Base-by-base conservation (phyloP, 805 yeast species). In the Schwanniomyces occidentalis region DNA sequence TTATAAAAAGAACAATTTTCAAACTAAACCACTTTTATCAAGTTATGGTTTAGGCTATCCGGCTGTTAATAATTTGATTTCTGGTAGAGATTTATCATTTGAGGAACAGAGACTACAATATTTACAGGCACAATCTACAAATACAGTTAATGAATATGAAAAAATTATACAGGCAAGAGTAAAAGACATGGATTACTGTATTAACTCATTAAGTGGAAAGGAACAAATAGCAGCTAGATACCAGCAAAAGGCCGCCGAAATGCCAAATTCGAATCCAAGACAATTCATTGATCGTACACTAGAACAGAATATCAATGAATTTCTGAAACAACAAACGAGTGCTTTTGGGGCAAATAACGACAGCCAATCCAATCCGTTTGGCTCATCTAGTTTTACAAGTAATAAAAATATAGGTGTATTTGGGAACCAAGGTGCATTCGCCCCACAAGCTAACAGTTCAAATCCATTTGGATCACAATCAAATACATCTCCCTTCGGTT, bases 171-270 rank as follows among this genome's bases (percentile, higher is more conserved):
- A 47, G 2, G 63, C 70, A 3, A 60, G 84, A 47, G 56, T 54
- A 14, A 51, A 56, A 9, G 84, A 80, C 43, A 71, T 73, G 75
- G 53, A 58, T 22, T 57, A 56, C 28, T 71, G 78, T 40, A 38
- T 71, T 1, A 37, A 54, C 1, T 64, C 58, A 27, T 31, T 79
- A 3, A 49, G 48, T 7, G 54, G 52, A 0, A 72, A 75, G 36
- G 51, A 75, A 2, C 57, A 60, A 15, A 65, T 69, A 45, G 84
- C 82, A 5, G 82, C 81, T 1, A 62, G 84, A 31, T 80, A 70
- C 50, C 51, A 72, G n/a, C 84, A 80, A 40, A 44, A 66, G 14
- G 59, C 74, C 4, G 67, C 73, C 2, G 53, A 54, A 27, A 48
- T 58, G 25, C 48, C 48, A 12, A 23, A 24, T 10, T 32, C 21